These are phyloP conservation scores for Akanthomyces lecanii DNA, from an alignment of 2,329 filamentous ascomycete genomes.

Conservation along the genomic window DNA sequence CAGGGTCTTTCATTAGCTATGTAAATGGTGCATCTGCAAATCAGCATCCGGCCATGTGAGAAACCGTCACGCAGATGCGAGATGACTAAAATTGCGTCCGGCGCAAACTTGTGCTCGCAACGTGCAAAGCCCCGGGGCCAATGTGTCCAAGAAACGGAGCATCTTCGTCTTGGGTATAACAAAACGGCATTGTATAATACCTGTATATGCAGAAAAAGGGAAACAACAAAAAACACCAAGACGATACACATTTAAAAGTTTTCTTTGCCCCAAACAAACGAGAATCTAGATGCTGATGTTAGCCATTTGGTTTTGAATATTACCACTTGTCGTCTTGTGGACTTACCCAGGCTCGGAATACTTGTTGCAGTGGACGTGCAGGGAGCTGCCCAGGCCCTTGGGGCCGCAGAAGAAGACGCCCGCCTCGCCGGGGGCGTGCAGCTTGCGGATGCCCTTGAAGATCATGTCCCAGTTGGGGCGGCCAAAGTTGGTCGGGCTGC, in stretches of 20 bases:
- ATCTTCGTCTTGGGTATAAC: slow-evolving; percentile 5
- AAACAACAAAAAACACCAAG: neutral
- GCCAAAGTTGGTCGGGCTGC: slow-evolving; percentile 80
- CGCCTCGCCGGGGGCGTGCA: slow-evolving; percentile 67
- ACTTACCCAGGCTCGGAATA: slow-evolving; percentile 75
- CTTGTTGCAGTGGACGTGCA: slow-evolving; percentile 84
- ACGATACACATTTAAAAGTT: slow-evolving; percentile 48
- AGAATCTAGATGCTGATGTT: slow-evolving; percentile 44
- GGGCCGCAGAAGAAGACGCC: slow-evolving; percentile 85
- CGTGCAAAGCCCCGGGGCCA: neutral
- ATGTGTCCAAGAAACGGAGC: neutral
- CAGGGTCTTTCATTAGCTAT: slow-evolving; percentile 5
- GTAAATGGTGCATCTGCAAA: neutral
- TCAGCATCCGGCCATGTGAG: neutral
- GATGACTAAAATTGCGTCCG: slow-evolving; percentile 14
- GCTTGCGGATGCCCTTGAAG: slow-evolving; percentile 76
- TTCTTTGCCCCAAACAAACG: slow-evolving; percentile 66
- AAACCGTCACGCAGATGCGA: neutral
- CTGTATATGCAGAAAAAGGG: slow-evolving; percentile 1
- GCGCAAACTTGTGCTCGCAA: slow-evolving; percentile 12
- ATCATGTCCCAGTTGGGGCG: slow-evolving; percentile 89
- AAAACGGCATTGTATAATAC: neutral
- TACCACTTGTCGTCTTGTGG: neutral
- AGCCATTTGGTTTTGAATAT: slow-evolving; percentile 10
- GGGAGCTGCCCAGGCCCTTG: slow-evolving; percentile 68